Evolutionary conservation across 192 early-diverging fungal genomes (phyloP), one percentile per base, ranked within the genome.

Genomic region (Endogone sp.): DNA sequence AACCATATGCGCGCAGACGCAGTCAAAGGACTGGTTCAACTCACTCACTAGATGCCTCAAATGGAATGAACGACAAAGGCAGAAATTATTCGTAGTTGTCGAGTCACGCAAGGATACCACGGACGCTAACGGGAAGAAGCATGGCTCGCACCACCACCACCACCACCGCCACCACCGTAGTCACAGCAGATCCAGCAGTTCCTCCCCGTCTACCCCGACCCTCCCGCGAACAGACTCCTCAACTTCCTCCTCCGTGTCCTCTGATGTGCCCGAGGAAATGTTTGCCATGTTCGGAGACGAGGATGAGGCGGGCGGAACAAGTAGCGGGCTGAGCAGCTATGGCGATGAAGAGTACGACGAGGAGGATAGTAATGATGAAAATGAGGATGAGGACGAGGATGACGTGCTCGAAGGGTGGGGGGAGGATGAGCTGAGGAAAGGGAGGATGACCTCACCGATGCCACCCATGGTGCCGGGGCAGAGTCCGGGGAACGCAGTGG

Each of bases 1-100:
- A 23, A 96, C 94, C 1, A 87, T 98, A 9, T 94, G 94, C 73
- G 78, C 77, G 8, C 77, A 79, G 22, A 76, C 89, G 37, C 87
- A 89, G 74, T 85, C 79, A 6, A 84, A 84, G 28, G 98, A 99
- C 78, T 99, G 98, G 98, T 98, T 95, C 81, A 80, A 89, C 65
- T 87, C 90, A 13, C 79, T 99, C 8, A 89, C 88, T 13, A 82
- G 92, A 29, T 96, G 93, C 67, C 73, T 99, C 57, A 85, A 88
- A 56, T 99, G 98, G 98, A 99, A 99, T 75, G 90, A 95, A 62
- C 85, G 98, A 27, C 87, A 90, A 71, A 77, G 89, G 13, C 98
- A 99, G 79, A 97, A 95, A 71, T 81, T 87, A 31, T 94, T 94
- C 79, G 71, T 70, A 6, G 81, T 79, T 2, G 76, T 81, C 0